phyloP scores from a whole-genome alignment of 208 protist species.

The Trypanosoma rangeli region DNA sequence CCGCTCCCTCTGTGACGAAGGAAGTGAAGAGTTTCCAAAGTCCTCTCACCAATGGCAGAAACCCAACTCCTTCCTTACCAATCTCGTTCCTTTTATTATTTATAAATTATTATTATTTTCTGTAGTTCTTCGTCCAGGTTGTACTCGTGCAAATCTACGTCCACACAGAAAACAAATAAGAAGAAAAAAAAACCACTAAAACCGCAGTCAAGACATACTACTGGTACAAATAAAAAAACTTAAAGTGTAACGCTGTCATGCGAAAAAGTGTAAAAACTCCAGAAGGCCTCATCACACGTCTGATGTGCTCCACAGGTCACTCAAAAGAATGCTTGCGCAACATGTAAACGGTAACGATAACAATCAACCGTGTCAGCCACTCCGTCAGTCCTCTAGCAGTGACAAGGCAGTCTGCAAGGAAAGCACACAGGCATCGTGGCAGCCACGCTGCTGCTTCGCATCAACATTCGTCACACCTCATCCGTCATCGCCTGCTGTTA shows the following conservation, averaged over 20 bases:
- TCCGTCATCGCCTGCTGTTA: conserved; percentile 5
- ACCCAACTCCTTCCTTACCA: background rate
- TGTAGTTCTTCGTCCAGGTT: no score
- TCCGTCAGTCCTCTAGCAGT: background rate
- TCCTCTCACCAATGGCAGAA: no score
- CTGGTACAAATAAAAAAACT: no score
- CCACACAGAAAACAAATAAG: conserved; percentile 8
- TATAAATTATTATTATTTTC: background rate
- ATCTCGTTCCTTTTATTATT: background rate
- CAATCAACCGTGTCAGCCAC: background rate
- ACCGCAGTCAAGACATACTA: no score
- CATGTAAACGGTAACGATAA: conserved; percentile 18
- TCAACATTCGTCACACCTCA: background rate
- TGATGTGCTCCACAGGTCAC: background rate
- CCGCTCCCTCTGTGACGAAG: no score
- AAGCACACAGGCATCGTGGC: background rate
- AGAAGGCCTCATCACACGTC: background rate
- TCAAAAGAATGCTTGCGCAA: conserved; percentile 7
- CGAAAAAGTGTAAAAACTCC: no score
- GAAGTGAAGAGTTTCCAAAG: no score
- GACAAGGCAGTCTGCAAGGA: conserved; percentile 4
- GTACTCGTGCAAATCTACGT: background rate
- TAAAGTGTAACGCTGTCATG: background rate
- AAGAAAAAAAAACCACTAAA: conserved; percentile 10
- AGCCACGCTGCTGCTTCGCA: background rate